A percentile compares a stretch with the other conserved stretches of the same genome.
Evolutionary conservation across 2,329 filamentous ascomycete genomes (phyloP).

Genomic region (Clathrospora elynae): DNA sequence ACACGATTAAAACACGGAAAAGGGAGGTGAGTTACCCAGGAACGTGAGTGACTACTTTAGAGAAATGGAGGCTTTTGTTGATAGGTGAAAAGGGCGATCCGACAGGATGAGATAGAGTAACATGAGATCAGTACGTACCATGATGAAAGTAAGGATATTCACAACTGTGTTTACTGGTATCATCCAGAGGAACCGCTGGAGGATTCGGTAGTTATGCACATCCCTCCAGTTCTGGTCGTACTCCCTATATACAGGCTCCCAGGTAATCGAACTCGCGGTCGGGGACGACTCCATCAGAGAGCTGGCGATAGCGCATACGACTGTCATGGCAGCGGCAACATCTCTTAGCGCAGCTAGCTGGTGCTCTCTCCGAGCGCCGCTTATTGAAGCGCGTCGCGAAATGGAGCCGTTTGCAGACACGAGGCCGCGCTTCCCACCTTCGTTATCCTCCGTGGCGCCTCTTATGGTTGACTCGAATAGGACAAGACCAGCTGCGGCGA

Average conservation of each 20-base stretch:
- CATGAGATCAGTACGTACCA: conserved; percentile 35
- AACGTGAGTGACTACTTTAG: too few relatives aligned
- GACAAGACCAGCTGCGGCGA: conserved; percentile 49
- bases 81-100: too few relatives aligned
- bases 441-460: conserved; percentile 29
- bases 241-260: conserved; percentile 33
- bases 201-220: conserved; percentile 32
- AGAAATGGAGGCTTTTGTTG: too few relatives aligned
- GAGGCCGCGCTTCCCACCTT: conserved; percentile 34
- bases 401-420: conserved; percentile 46
- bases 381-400: conserved; percentile 29
- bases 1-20: too few relatives aligned
- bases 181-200: conserved; percentile 37
- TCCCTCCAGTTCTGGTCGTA: conserved; percentile 36
- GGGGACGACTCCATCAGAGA: conserved; percentile 39
- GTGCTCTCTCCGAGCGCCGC: conserved; percentile 30
- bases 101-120: too few relatives aligned
- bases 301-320: conserved; percentile 36
- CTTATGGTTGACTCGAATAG: conserved; percentile 48
- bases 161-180: conserved; percentile 29
- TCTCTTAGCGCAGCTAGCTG: conserved; percentile 39
- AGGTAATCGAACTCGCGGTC: conserved; percentile 30
- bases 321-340: conserved; percentile 31
- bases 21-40: too few relatives aligned
- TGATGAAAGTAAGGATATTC: conserved; percentile 38